Evolutionary conservation across 768 basidiomycete species (phyloP).

Genomic region (Lactarius trivialis): DNA sequence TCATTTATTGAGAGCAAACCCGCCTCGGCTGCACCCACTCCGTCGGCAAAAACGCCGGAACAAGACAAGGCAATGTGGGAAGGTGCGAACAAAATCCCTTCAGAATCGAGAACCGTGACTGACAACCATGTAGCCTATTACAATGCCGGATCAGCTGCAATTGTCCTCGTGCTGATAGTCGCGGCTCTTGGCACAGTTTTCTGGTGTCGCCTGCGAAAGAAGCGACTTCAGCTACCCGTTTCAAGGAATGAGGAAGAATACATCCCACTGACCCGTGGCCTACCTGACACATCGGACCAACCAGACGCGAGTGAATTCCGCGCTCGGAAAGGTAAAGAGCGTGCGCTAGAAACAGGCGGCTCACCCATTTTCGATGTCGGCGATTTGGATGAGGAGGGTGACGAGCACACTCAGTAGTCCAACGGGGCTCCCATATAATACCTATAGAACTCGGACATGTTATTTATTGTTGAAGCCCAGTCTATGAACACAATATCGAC

Average conservation of each 20-base stretch:
- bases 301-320: slow-evolving; percentile 16
- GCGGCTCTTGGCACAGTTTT: slow-evolving; percentile 65
- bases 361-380: slow-evolving; percentile 41
- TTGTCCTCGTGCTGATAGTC: slow-evolving; percentile 73
- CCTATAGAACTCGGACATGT: background rate
- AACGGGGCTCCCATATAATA: background rate
- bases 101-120: background rate
- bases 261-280: slow-evolving; percentile 53
- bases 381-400: slow-evolving; percentile 40
- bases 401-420: background rate
- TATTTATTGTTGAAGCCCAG: background rate
- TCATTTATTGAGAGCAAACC: slow-evolving; percentile 44
- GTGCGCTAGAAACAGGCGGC: slow-evolving; percentile 28
- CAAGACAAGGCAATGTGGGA: slow-evolving; percentile 89
- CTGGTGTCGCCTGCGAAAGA: slow-evolving; percentile 62
- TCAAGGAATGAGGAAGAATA: slow-evolving; percentile 51
- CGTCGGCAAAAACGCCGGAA: slow-evolving; percentile 57
- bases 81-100: slow-evolving; percentile 40
- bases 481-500: background rate
- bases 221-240: slow-evolving; percentile 35
- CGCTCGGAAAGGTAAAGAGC: slow-evolving; percentile 33
- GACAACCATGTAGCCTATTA: slow-evolving; percentile 64
- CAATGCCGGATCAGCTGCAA: slow-evolving; percentile 81
- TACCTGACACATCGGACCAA: slow-evolving; percentile 22
- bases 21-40: slow-evolving; percentile 32